Conservation (phyloP, 345 rosid genomes). For the Citrus unshiu region DNA sequence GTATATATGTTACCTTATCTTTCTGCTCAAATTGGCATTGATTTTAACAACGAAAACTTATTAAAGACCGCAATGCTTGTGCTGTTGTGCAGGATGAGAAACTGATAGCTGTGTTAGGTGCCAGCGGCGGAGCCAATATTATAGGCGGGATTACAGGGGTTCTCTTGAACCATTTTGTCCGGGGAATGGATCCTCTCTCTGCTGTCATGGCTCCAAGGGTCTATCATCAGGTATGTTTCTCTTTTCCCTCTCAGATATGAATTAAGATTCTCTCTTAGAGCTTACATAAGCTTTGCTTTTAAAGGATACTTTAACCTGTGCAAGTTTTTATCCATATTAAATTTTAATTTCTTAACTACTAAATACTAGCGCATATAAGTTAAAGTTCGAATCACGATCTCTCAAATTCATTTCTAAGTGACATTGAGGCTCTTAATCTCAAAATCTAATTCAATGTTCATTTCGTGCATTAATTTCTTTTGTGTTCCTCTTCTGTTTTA, state of each 20-base stretch:
- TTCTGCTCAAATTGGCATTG: not conserved
- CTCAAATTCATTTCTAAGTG: too few relatives aligned
- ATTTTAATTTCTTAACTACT: too few relatives aligned
- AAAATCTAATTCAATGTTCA: not conserved
- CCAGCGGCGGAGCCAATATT: constrained; percentile 60
- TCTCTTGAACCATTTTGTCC: constrained; percentile 47
- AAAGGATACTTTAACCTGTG: too few relatives aligned
- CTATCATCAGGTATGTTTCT: constrained; percentile 52
- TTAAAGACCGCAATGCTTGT: not conserved
- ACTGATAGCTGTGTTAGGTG: constrained; percentile 56
- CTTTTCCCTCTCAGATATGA: too few relatives aligned
- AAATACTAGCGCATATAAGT: too few relatives aligned
- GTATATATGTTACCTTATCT: constrained; percentile 10
- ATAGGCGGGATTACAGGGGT: constrained; percentile 52
- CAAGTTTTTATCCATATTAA: too few relatives aligned
- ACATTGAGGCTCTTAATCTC: not conserved
- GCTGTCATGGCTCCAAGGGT: constrained; percentile 55
- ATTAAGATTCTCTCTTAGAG: too few relatives aligned
- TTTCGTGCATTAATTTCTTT: not conserved
- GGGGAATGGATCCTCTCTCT: constrained; percentile 54
- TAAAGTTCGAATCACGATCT: too few relatives aligned
- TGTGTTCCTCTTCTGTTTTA: not conserved
- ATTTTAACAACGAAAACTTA: not conserved
- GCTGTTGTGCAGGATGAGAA: constrained; percentile 44
- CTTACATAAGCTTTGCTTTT: too few relatives aligned